Base-by-base conservation (phyloP, 2,329 filamentous ascomycete genomes). In the Colletotrichum simmondsii region DNA sequence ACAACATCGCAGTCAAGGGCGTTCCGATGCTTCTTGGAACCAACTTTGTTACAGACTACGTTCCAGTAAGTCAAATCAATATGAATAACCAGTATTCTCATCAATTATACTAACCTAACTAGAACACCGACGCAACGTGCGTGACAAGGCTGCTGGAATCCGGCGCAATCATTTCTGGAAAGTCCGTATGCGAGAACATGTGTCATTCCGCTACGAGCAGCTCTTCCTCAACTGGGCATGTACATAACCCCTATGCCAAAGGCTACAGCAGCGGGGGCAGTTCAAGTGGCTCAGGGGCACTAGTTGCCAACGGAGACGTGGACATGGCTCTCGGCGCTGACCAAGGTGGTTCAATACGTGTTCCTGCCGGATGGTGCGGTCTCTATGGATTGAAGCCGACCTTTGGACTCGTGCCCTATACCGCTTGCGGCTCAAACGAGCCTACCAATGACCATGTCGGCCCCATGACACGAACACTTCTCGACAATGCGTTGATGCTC, bases 391-490 rank as follows among this genome's bases (percentile, higher is more conserved):
- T 84, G 8, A 85, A 85, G 68, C 82, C 83, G 4, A 84, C 83
- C 0, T 81, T 80, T 76, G 83, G 83, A 1, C 76, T 87, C 6
- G 78, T 86, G 0, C 85, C 85, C 1, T 86, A 86, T 71, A 86
- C 84, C 0, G 85, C 84, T 0, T 82, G 83, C 19, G 80, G 79
- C 5, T 78, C 79, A 5, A 78, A 86, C 72, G 75, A 81, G 22
- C 81, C 85, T 0, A 83, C 84, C 76, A 84, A 86, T 57, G 85
- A 87, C 74, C 84, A 87, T 74, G 75, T 83, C 6, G 85, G 85
- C 1, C 85, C 85, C 1, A 83, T 87, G 75, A 81, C 84, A 0
- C 73, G 78, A 26, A 82, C 72, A 1, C 74, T 87, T 1, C 80
- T 84, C 30, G 85, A 86, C 54, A 80, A 82, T 59, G 81, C 83